These are phyloP conservation scores for Potentilla sterilis DNA, from an alignment of 306 rosid genomes.

Conservation along the genomic window DNA sequence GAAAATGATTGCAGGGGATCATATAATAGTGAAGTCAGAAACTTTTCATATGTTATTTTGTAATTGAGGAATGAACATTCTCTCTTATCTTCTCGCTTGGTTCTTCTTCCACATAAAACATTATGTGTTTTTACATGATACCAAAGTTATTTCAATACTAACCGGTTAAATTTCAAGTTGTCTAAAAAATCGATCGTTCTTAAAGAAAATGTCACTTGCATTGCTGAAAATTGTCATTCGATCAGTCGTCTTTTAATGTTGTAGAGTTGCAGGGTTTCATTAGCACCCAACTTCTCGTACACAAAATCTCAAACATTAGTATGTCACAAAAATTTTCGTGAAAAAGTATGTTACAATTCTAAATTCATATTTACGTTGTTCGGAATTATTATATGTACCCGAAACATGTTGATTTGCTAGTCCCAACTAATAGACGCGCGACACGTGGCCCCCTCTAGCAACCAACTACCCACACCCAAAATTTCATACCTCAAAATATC, in stretches of 20 bases:
- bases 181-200: too few species aligned
- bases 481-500: too few species aligned
- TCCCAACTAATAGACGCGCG: too few species aligned
- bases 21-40: neutral
- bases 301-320: neutral
- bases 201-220: too few species aligned
- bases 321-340: neutral
- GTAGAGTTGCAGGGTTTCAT: neutral
- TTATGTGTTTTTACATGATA: too few species aligned
- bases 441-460: too few species aligned
- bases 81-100: neutral
- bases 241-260: neutral
- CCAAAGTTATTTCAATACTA: too few species aligned
- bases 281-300: neutral
- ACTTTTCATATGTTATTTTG: neutral
- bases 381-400: too few species aligned
- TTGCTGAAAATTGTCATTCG: neutral
- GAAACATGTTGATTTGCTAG: too few species aligned
- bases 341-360: neutral
- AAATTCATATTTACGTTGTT: too few species aligned
- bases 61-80: neutral
- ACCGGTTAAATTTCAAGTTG: too few species aligned
- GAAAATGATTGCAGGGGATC: constrained; percentile 1
- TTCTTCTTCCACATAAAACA: neutral
- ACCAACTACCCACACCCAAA: too few species aligned